phyloP scores from a whole-genome alignment of 179 eudicot species.

The Actinidia arguta region DNA sequence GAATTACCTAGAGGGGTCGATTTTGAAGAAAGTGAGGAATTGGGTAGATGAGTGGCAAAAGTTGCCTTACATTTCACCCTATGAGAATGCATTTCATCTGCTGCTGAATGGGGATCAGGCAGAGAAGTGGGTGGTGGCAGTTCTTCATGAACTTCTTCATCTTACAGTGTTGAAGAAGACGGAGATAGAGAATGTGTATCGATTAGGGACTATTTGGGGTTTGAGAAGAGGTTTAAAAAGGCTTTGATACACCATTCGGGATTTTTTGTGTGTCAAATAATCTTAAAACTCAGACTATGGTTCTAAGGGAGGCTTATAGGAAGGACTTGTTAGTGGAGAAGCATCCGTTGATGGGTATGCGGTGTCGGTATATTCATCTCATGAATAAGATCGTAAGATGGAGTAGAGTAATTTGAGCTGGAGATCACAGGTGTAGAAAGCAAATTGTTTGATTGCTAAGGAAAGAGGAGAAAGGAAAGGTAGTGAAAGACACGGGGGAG shows the following conservation, averaged over 20 bases:
- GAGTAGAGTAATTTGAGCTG: slow-evolving; percentile 30
- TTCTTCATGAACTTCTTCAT: slow-evolving; percentile 70
- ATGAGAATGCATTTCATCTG: slow-evolving; percentile 83
- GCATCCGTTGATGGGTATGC: slow-evolving; percentile 75
- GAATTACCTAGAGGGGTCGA: slow-evolving; percentile 71
- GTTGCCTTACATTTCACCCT: slow-evolving; percentile 84
- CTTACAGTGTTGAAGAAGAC: slow-evolving; percentile 74
- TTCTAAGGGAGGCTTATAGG: slow-evolving; percentile 72
- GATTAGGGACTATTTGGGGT: slow-evolving; percentile 74
- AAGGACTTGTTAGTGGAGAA: slow-evolving; percentile 64
- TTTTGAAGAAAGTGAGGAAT: slow-evolving; percentile 63
- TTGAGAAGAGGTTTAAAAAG: slow-evolving; percentile 68
- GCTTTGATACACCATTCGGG: slow-evolving; percentile 80
- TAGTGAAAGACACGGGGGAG: not conserved
- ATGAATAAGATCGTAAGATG: slow-evolving; percentile 64
- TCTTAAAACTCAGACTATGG: slow-evolving; percentile 79
- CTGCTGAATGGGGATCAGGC: slow-evolving; percentile 68
- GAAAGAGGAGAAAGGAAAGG: slow-evolving; percentile 3
- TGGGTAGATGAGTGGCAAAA: slow-evolving; percentile 78
- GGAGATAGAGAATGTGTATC: slow-evolving; percentile 54
- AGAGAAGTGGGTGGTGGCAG: slow-evolving; percentile 74
- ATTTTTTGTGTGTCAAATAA: slow-evolving; percentile 78
- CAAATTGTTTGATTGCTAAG: not conserved
- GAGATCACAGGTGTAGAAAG: slow-evolving; percentile 8
- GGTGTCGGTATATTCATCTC: slow-evolving; percentile 65